A percentile compares a stretch with the other conserved stretches of the same genome.
Conservation (phyloP, 1,139 yeast genomes). For the Debaryomycetaceae sp. region DNA sequence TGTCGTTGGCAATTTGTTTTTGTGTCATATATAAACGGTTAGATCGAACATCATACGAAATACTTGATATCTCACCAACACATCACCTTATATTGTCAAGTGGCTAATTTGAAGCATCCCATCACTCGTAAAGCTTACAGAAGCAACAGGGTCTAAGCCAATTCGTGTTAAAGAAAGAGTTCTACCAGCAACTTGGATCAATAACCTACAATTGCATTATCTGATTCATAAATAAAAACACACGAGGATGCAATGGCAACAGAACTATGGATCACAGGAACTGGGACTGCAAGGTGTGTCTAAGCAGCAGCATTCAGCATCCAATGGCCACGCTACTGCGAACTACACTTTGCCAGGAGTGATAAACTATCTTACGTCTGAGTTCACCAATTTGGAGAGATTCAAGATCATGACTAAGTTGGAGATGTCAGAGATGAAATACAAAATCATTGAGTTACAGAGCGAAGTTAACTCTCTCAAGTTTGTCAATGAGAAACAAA, state of each 20-base stretch:
- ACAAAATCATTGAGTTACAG: slow-evolving; percentile 50
- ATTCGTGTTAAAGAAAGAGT: too few relatives aligned
- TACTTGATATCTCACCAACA: background rate
- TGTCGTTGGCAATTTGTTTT: background rate
- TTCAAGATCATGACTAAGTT: slow-evolving; percentile 54
- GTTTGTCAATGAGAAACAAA: slow-evolving; percentile 35
- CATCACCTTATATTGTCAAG: too few relatives aligned
- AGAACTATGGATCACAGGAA: background rate
- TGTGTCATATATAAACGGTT: background rate
- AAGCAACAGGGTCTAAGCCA: too few relatives aligned
- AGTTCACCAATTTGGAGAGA: slow-evolving; percentile 56
- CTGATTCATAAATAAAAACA: background rate
- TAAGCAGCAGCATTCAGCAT: background rate
- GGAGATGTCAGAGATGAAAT: slow-evolving; percentile 56
- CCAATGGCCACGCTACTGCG: slow-evolving; percentile 16
- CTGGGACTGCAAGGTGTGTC: background rate
- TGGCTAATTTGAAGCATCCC: too few relatives aligned
- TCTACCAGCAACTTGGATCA: too few relatives aligned
- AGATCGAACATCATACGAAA: background rate
- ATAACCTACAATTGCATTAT: background rate
- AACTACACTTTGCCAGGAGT: slow-evolving; percentile 61
- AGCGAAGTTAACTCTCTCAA: slow-evolving; percentile 50
- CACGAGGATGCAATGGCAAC: background rate
- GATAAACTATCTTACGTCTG: slow-evolving; percentile 59
- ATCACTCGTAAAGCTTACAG: too few relatives aligned